These are phyloP conservation scores for Neonectria ditissima DNA, from an alignment of 2,329 filamentous ascomycete species.

Conservation along the genomic window DNA sequence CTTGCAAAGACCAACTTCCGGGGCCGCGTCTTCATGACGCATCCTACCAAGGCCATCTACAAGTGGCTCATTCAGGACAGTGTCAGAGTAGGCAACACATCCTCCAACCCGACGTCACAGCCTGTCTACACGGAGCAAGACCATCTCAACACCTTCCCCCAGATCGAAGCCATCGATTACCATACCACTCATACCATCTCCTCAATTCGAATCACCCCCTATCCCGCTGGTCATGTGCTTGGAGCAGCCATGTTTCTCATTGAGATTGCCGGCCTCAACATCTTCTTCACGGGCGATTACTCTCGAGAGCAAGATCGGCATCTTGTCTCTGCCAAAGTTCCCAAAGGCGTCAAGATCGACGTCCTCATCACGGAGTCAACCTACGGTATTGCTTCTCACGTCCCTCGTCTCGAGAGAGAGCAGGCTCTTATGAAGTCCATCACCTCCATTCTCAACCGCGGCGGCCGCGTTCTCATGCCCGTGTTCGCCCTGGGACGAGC, in stretches of 20 bases:
- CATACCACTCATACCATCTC: constrained; percentile 98
- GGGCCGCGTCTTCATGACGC: constrained; percentile 98
- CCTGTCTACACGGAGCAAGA: constrained; percentile 95
- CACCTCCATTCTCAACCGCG: constrained; percentile 89
- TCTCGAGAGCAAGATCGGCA: constrained; percentile 95
- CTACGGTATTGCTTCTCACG: constrained; percentile 94
- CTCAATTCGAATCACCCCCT: constrained; percentile 95
- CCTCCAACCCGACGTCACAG: constrained; percentile 73
- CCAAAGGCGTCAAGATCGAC: constrained; percentile 89
- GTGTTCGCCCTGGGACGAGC: constrained; percentile 95
- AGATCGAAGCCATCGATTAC: constrained; percentile 98
- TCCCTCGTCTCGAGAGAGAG: constrained; percentile 90
- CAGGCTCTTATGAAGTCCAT: constrained; percentile 96
- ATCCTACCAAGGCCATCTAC: constrained; percentile 99
- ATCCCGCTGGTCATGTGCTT: constrained; percentile 96
- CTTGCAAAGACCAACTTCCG: constrained; percentile 98
- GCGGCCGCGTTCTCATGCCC: constrained; percentile 91
- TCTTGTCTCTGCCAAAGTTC: constrained; percentile 92
- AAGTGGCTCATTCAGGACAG: constrained; percentile 99
- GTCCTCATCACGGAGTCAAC: constrained; percentile 98
- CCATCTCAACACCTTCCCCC: constrained; percentile 90
- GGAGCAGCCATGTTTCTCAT: constrained; percentile 98
- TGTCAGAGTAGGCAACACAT: constrained; percentile 84
- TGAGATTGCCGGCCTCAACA: constrained; percentile 95
- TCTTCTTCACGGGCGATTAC: constrained; percentile 98